phyloP scores from a whole-genome alignment of 2,329 filamentous ascomycete species.

The Diaporthe citriasiana region DNA sequence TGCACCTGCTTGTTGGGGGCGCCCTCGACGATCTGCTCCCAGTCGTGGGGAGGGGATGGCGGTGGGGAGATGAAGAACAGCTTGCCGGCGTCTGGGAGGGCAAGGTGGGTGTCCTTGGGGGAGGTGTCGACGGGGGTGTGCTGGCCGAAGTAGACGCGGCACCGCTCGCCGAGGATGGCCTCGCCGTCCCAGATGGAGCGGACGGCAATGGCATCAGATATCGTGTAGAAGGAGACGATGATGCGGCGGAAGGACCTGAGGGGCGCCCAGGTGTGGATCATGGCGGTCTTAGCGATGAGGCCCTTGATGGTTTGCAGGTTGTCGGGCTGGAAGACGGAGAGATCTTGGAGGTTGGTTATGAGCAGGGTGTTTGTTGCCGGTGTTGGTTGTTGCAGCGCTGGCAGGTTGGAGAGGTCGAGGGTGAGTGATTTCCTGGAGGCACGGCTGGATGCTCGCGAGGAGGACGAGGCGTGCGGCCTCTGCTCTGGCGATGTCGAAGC shows the following conservation, averaged over 20 bases:
- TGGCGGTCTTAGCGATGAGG: slow-evolving; percentile 77
- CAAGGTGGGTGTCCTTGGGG: slow-evolving; percentile 68
- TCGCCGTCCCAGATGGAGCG: slow-evolving; percentile 82
- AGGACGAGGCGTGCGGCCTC: slow-evolving; percentile 50
- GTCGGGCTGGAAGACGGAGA: slow-evolving; percentile 79
- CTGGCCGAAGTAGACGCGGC: slow-evolving; percentile 78
- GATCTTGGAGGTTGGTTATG: slow-evolving; percentile 83
- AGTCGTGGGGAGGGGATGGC: slow-evolving; percentile 76
- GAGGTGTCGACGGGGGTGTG: slow-evolving; percentile 67
- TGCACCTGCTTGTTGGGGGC: slow-evolving; percentile 79
- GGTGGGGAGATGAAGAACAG: slow-evolving; percentile 81
- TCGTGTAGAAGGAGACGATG: slow-evolving; percentile 81
- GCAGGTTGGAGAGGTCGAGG: slow-evolving; percentile 81
- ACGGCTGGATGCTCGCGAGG: slow-evolving; percentile 61
- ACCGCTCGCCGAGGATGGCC: slow-evolving; percentile 76
- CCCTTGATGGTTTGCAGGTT: slow-evolving; percentile 82
- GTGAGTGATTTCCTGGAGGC: slow-evolving; percentile 68
- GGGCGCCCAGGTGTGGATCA: slow-evolving; percentile 83
- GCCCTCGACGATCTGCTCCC: slow-evolving; percentile 77
- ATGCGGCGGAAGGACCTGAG: slow-evolving; percentile 88
- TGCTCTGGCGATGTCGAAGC: slow-evolving; percentile 42
- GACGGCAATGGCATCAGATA: slow-evolving; percentile 78
- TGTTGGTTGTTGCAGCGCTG: slow-evolving; percentile 78
- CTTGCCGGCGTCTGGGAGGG: slow-evolving; percentile 78
- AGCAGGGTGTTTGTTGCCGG: slow-evolving; percentile 87